Evolutionary conservation across 345 rosid species (phyloP), one percentile per base, ranked within the genome.

Genomic region (Bruguiera sexangula): DNA sequence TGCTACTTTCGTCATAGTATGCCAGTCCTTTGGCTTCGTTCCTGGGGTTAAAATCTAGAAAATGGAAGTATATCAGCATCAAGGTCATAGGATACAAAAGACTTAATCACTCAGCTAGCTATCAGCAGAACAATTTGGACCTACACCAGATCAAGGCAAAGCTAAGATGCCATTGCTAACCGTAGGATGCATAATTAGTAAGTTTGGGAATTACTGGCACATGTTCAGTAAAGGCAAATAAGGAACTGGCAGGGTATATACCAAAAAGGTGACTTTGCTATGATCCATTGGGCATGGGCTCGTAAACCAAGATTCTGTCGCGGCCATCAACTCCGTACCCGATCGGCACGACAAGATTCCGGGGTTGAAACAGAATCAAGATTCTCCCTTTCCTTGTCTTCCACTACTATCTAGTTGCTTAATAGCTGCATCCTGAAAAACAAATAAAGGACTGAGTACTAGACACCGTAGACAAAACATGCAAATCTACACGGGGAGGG

Each of bases 311-410:
- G 48, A 83, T 76, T 43, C 86, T 75, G 73, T 83, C 83, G 1
- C 83, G 80, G 20, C 85, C 91, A 69, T 85, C 91, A 19, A 70
- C 81, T 37, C 85, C 81, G 62, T 86, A 84, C 20, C 91, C 87
- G 61, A 84, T 78, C 71, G 84, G 78, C 39, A 80, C 76, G 19
- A 81, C 87, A 68, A 86, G 88, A 72, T 81, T 82, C 27, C 68
- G 79, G 73, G 84, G 85, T 24, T 69, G 82, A 76, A 78, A 84
- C 24, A 81, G 69, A 75, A 87, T 83, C 73, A 85, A 67, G 83
- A 85, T 78, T 87, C 88, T 73, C 86, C 76, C 59, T 75, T 85
- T 65, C 87, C 87, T 76, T 83, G 91, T 19, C 63, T 30, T 24
- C 88, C 87, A 67, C 69, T 83, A 36, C 87, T 36, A 63, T 87